Conservation (phyloP, 805 yeast species). For the Metschnikowia matae region DNA sequence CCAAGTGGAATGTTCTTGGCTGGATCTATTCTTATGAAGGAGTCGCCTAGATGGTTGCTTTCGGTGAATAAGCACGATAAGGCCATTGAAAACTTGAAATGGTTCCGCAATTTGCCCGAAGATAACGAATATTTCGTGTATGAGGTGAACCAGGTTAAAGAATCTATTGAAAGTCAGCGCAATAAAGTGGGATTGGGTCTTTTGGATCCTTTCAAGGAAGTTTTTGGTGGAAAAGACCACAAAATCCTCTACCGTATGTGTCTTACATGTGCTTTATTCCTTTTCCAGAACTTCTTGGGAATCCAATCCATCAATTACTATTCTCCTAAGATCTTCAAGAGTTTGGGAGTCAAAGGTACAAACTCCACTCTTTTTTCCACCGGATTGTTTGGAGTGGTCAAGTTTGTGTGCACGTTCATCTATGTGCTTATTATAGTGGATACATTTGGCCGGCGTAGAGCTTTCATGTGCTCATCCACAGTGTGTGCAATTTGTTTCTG, state of each 20-base stretch:
- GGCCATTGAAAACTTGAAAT: conserved; percentile 30
- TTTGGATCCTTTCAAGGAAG: conserved; percentile 32
- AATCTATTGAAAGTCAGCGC: conserved; percentile 28
- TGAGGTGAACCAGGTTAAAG: conserved; percentile 36
- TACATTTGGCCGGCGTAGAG: conserved; percentile 31
- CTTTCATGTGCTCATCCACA: conserved; percentile 34
- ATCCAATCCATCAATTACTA: conserved; percentile 39
- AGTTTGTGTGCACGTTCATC: conserved; percentile 31
- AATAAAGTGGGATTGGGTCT: conserved; percentile 29
- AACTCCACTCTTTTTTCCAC: conserved; percentile 36
- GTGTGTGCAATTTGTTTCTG: conserved; percentile 35
- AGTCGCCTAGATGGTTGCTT: conserved; percentile 36
- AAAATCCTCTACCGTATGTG: conserved; percentile 26
- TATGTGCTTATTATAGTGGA: conserved; percentile 35
- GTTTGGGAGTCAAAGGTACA: conserved; percentile 36
- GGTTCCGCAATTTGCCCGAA: conserved; percentile 33
- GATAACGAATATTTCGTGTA: conserved; percentile 32
- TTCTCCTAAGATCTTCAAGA: conserved; percentile 33
- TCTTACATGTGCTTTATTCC: conserved; percentile 31
- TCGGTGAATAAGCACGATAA: conserved; percentile 28
- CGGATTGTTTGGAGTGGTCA: conserved; percentile 39
- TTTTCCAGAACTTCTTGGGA: conserved; percentile 39
- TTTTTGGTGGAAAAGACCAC: conserved; percentile 24
- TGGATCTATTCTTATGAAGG: conserved; percentile 32
- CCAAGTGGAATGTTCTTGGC: conserved; percentile 33